Conservation (phyloP, 2,329 filamentous ascomycete genomes). For the Metarhizium album region DNA sequence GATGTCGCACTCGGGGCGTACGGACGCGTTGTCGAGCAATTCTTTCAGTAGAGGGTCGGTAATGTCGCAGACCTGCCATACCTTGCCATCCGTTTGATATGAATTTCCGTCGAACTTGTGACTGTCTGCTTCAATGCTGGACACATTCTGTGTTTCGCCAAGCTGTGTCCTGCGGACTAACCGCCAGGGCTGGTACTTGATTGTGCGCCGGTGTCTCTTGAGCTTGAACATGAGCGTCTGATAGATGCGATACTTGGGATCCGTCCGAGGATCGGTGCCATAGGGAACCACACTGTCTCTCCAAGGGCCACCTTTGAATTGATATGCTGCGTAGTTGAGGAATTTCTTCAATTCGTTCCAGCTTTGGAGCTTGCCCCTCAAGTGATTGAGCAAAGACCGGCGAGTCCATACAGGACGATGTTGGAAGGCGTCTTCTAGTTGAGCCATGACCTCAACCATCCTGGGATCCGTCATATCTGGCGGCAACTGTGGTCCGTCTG, state of each 20-base stretch:
- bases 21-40: slow-evolving; percentile 53
- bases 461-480: slow-evolving; percentile 48
- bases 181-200: slow-evolving; percentile 38
- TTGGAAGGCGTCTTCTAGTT: slow-evolving; percentile 55
- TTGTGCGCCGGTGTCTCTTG: slow-evolving; percentile 36
- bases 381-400: slow-evolving; percentile 64
- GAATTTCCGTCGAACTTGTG: slow-evolving; percentile 78
- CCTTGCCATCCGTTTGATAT: slow-evolving; percentile 69
- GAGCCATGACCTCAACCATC: slow-evolving; percentile 52
- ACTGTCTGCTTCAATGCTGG: slow-evolving; percentile 33
- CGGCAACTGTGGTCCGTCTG: slow-evolving; percentile 48
- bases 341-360: slow-evolving; percentile 59
- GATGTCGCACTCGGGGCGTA: slow-evolving; percentile 48
- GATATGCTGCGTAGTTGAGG: slow-evolving; percentile 77
- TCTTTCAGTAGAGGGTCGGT: slow-evolving; percentile 62
- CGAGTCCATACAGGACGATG: slow-evolving; percentile 79
- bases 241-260: slow-evolving; percentile 68
- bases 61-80: slow-evolving; percentile 92
- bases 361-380: slow-evolving; percentile 40
- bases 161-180: slow-evolving; percentile 31
- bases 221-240: slow-evolving; percentile 86
- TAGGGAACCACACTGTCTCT: slow-evolving; percentile 77
- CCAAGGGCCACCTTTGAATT: slow-evolving; percentile 89
- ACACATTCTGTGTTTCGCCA: slow-evolving; percentile 27
- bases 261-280: slow-evolving; percentile 72